Evolutionary conservation across 495 filamentous ascomycete genomes (phyloP).

Genomic region (Clohesyomyces aquaticus): DNA sequence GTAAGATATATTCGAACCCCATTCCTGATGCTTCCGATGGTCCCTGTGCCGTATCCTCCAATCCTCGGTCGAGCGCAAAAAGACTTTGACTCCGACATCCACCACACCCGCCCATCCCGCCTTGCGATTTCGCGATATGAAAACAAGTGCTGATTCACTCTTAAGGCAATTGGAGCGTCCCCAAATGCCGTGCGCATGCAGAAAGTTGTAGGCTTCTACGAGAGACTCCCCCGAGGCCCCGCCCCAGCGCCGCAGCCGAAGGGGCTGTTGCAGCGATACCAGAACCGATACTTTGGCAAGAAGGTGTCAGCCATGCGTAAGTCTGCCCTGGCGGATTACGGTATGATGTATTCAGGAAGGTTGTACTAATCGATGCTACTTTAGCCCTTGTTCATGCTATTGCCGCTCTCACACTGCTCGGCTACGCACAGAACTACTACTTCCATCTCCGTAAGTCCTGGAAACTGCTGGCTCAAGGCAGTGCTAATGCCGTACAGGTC

Average conservation of each 20-base stretch:
- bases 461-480: not conserved
- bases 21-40: constrained; percentile 28
- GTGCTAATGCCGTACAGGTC: constrained; percentile 63
- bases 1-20: constrained; percentile 61
- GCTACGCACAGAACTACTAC: constrained; percentile 98
- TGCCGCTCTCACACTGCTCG: constrained; percentile 69
- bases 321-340: constrained; percentile 47
- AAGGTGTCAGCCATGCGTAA: constrained; percentile 84
- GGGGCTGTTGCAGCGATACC: constrained; percentile 83
- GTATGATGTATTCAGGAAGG: too few species aligned
- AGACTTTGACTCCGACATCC: not conserved
- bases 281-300: constrained; percentile 92
- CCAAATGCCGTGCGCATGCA: constrained; percentile 96
- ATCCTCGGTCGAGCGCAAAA: constrained; percentile 31
- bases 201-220: constrained; percentile 96
- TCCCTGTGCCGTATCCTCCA: not conserved
- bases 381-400: constrained; percentile 88
- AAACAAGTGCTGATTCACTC: constrained; percentile 21
- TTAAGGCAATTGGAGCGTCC: constrained; percentile 83
- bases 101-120: not conserved
- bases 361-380: too few species aligned
- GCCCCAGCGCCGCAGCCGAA: constrained; percentile 78
- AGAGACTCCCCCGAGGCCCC: constrained; percentile 88
- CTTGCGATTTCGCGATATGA: not conserved
- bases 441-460: constrained; percentile 90